Evolutionary conservation across 1,139 yeast species (phyloP).

Genomic region (Blastobotrys serpentis): DNA sequence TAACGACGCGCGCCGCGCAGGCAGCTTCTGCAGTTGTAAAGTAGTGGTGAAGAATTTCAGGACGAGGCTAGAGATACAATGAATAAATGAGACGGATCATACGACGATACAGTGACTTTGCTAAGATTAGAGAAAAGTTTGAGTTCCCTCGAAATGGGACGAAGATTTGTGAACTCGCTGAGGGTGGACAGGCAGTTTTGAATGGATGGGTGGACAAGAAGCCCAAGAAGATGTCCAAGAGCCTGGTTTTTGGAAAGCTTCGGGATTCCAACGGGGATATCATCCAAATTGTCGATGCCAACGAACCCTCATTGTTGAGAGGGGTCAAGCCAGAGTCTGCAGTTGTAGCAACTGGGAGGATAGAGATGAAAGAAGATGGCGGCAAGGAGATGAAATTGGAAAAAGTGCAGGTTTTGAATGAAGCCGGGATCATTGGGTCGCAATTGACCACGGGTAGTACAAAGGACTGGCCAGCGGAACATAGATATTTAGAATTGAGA

Average conservation of each 20-base stretch:
- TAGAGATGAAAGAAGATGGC: conserved; percentile 34
- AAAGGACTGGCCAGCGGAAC: conserved; percentile 66
- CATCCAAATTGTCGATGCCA: conserved; percentile 61
- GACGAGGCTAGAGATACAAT: not conserved
- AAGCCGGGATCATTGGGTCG: conserved; percentile 66
- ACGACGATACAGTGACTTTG: not conserved
- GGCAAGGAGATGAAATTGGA: conserved; percentile 45
- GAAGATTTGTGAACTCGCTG: conserved; percentile 10
- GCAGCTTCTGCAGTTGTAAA: no score
- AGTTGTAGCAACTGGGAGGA: conserved; percentile 62
- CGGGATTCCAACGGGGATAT: conserved; percentile 69
- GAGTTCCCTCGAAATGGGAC: conserved; percentile 10
- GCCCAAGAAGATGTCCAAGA: conserved; percentile 62
- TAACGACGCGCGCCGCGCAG: no score
- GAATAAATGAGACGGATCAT: not conserved
- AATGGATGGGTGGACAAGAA: conserved; percentile 83
- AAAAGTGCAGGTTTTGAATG: conserved; percentile 57
- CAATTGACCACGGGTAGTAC: conserved; percentile 59
- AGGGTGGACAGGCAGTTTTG: conserved; percentile 33
- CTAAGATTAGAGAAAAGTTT: conserved; percentile 7
- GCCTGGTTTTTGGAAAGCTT: conserved; percentile 63
- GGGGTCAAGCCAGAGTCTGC: conserved; percentile 70
- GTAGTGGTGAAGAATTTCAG: conserved; percentile 1
- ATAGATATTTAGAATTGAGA: conserved; percentile 76
- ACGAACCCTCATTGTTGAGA: conserved; percentile 49